phyloP scores from a whole-genome alignment of 176 grass and related monocot species.

The Eleusine indica region DNA sequence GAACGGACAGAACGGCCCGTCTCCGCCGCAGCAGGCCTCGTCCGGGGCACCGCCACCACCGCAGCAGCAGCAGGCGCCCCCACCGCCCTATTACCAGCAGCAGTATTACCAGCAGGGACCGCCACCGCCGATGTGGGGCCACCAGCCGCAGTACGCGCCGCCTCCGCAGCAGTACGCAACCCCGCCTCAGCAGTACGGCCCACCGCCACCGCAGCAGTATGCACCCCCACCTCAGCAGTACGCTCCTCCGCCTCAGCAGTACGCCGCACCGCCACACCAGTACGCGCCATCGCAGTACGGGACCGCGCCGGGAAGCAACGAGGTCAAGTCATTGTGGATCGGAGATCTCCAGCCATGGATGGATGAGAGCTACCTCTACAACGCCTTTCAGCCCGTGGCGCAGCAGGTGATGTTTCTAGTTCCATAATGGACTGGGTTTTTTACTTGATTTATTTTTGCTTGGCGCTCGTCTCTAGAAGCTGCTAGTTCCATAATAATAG shows the following conservation, averaged over 20 bases:
- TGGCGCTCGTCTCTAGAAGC: not conserved
- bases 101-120: slow-evolving; percentile 37
- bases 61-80: not conserved
- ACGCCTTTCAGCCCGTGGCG: slow-evolving; percentile 52
- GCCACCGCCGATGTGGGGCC: slow-evolving; percentile 10
- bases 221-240: slow-evolving; percentile 23
- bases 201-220: slow-evolving; percentile 33
- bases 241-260: slow-evolving; percentile 38
- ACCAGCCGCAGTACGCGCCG: slow-evolving; percentile 31
- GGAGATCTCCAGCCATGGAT: slow-evolving; percentile 95
- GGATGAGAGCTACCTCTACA: slow-evolving; percentile 74
- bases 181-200: slow-evolving; percentile 34
- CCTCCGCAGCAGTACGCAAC: slow-evolving; percentile 28
- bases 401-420: slow-evolving; percentile 45
- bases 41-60: not conserved
- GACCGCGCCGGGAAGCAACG: slow-evolving; percentile 34
- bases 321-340: slow-evolving; percentile 86
- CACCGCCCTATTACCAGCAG: not conserved
- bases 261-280: slow-evolving; percentile 41
- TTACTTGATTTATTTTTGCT: not conserved
- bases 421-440: not conserved
- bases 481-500: not conserved
- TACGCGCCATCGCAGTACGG: slow-evolving; percentile 48
- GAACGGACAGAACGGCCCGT: slow-evolving; percentile 37
- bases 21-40: not conserved